These are phyloP conservation scores for Dorcoceras hygrometricum DNA, from an alignment of 257 asterid species.

Conservation along the genomic window DNA sequence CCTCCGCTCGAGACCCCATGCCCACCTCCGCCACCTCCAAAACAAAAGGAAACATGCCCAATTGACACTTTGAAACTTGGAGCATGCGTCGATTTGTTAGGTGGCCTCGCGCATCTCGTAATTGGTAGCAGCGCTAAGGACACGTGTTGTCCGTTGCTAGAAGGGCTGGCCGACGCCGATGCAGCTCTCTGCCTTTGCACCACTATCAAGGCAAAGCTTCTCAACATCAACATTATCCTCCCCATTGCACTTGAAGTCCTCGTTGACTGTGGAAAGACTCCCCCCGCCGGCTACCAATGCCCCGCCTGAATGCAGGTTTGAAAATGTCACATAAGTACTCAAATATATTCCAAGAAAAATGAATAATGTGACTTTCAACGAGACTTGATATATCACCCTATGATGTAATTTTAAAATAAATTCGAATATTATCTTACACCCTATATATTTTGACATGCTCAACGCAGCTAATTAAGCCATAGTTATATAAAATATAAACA, in stretches of 20 bases:
- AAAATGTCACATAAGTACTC: no score
- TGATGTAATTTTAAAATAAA: no score
- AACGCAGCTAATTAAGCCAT: no score
- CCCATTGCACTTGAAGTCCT: conserved; percentile 67
- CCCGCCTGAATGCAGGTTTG: conserved; percentile 30
- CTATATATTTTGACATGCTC: no score
- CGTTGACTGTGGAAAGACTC: conserved; percentile 56
- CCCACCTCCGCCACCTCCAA: conserved; percentile 28
- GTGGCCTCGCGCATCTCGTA: conserved; percentile 54
- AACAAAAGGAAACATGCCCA: conserved; percentile 41
- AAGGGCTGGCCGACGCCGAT: conserved; percentile 40
- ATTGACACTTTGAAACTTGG: conserved; percentile 47
- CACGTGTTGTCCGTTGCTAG: conserved; percentile 43
- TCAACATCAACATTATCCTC: conserved; percentile 46
- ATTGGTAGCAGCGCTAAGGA: conserved; percentile 48
- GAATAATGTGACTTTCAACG: no score
- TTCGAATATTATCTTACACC: no score
- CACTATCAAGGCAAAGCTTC: conserved; percentile 55
- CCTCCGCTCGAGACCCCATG: conserved; percentile 25
- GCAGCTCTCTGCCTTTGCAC: conserved; percentile 77
- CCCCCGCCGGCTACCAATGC: conserved; percentile 62
- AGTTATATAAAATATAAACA: no score
- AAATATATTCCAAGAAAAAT: no score
- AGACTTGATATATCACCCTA: no score
- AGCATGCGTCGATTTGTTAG: conserved; percentile 45